A percentile compares a stretch with the other conserved stretches of the same genome.
Evolutionary conservation across 2,329 filamentous ascomycete genomes (phyloP).

Genomic region (Aspergillus puulaauensis): DNA sequence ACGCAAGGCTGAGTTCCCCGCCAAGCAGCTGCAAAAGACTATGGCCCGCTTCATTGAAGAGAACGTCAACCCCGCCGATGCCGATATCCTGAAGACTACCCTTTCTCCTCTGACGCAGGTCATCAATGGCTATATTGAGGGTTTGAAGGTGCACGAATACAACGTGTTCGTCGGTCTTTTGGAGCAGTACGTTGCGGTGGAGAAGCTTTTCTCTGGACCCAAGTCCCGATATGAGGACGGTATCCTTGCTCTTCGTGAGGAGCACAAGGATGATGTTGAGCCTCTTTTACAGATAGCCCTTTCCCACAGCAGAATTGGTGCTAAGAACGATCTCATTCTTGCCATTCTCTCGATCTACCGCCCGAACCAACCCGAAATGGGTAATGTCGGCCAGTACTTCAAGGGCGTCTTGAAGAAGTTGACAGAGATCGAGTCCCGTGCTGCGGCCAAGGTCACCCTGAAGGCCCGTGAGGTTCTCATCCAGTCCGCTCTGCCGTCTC

Average conservation of each 20-base stretch:
- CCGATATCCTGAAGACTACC: conserved; percentile 68
- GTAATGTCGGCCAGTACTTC: conserved; percentile 85
- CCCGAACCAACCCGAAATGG: conserved; percentile 87
- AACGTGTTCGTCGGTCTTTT: conserved; percentile 77
- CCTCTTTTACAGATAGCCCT: conserved; percentile 86
- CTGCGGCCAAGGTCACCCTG: conserved; percentile 90
- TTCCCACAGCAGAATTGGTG: conserved; percentile 86
- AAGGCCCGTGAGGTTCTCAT: conserved; percentile 98
- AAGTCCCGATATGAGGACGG: conserved; percentile 89
- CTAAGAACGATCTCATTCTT: conserved; percentile 91
- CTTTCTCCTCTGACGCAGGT: conserved; percentile 76
- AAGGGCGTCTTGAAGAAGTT: conserved; percentile 78
- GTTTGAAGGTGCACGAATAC: conserved; percentile 88
- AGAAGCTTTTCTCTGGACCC: conserved; percentile 82
- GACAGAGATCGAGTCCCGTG: conserved; percentile 83
- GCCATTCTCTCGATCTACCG: conserved; percentile 92
- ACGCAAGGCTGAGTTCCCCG: conserved; percentile 83
- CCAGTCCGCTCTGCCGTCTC: conserved; percentile 90
- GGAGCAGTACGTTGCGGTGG: conserved; percentile 76
- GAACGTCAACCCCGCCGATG: conserved; percentile 71
- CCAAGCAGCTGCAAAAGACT: conserved; percentile 80
- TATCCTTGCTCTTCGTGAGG: conserved; percentile 87
- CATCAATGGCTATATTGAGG: conserved; percentile 77
- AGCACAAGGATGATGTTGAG: conserved; percentile 88
- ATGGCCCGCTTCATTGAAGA: conserved; percentile 88